Evolutionary conservation across 306 rosid genomes (phyloP), one percentile per base, ranked within the genome.

Genomic region (Begonia fuchsioides): DNA sequence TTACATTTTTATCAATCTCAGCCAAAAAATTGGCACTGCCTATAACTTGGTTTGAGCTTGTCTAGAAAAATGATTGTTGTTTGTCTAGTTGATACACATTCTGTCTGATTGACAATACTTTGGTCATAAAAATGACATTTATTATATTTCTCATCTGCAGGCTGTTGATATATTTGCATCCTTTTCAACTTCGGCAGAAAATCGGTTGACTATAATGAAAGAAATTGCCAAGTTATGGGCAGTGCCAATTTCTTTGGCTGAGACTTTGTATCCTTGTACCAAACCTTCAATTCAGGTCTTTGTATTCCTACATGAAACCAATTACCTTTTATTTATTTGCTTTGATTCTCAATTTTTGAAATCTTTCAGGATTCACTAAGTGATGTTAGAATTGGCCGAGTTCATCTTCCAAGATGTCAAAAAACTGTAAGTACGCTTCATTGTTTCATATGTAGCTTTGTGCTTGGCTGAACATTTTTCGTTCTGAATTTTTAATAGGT

Each of bases 101-200:
- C 45, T 41, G 51, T 38, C 12, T 10, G 13, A 11, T 32, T 45
- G 17, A 16, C 55, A 39, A 57, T 26, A 5, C 35, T 26, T 26
- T 26, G 8, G 35, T 26, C 35, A 26, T 26, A 26, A 8, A 26
- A 8, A 26, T 4, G 35, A 8, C 35, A 47, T 20, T 19, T 3
- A 65, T 60, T 46, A 57, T 17, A 44, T 74, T 47, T 56, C 38
- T 38, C 65, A 15, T 62, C 7, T 26, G 35, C 68, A 88, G 97
- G 97, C 97, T 44, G 78, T 81, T 65, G 97, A 85, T 55, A 55
- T 90, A 66, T 90, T 90, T 64, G 92, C 93, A 0, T 76, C 90
- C 61, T 90, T 74, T 52, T 82, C 93, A 39, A 57, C 79, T 38
- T 74, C 87, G 38, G 32, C 17, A 62, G 69, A 79, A 64, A 76